Conservation (phyloP, 1,139 yeast genomes). For the Spathaspora sp. region DNA sequence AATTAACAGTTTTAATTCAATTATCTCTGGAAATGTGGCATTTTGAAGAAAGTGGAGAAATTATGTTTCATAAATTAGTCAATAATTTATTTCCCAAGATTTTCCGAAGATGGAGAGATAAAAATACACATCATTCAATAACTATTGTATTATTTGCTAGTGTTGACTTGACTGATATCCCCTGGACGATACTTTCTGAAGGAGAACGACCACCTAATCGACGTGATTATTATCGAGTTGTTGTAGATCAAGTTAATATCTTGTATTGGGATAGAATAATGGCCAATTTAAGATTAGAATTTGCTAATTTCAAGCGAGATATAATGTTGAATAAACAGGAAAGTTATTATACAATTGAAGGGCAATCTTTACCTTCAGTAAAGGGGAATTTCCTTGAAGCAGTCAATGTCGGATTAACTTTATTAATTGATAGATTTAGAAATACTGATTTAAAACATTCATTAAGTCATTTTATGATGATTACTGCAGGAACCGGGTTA, state of each 20-base stretch:
- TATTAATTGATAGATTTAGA: slow-evolving; percentile 76
- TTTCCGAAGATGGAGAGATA: slow-evolving; percentile 82
- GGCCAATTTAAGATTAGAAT: slow-evolving; percentile 83
- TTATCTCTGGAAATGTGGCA: slow-evolving; percentile 97
- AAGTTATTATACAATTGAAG: slow-evolving; percentile 43
- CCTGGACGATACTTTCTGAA: slow-evolving; percentile 54
- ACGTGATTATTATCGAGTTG: slow-evolving; percentile 84
- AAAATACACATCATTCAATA: slow-evolving; percentile 85
- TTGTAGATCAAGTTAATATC: slow-evolving; percentile 90
- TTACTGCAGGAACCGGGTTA: slow-evolving; percentile 91
- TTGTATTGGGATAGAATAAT: slow-evolving; percentile 88
- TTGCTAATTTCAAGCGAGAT: slow-evolving; percentile 78
- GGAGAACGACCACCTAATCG: slow-evolving; percentile 76
- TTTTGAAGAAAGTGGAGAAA: slow-evolving; percentile 94
- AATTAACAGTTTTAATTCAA: slow-evolving; percentile 79
- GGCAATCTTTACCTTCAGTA: slow-evolving; percentile 75
- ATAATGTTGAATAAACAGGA: slow-evolving; percentile 51
- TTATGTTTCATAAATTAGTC: slow-evolving; percentile 87
- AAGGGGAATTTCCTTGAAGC: slow-evolving; percentile 91
- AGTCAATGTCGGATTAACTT: slow-evolving; percentile 75
- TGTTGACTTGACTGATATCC: slow-evolving; percentile 63
- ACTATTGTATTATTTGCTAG: slow-evolving; percentile 88
- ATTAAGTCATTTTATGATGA: slow-evolving; percentile 76
- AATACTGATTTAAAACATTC: slow-evolving; percentile 89
- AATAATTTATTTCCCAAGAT: slow-evolving; percentile 88